Conservation (phyloP, 129 eudicot species). For the Chrysanthemum seticuspe region DNA sequence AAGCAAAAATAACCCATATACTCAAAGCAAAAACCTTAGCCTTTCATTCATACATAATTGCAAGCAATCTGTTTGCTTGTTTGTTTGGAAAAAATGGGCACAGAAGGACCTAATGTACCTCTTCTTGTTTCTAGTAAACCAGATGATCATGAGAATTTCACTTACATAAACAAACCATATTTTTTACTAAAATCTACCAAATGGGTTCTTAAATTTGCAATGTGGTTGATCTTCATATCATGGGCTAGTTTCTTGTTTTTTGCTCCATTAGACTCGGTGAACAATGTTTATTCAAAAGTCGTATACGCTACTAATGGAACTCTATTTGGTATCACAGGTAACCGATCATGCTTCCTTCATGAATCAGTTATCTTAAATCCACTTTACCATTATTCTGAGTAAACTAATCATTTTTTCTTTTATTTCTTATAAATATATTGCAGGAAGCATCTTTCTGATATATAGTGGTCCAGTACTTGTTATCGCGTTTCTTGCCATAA, state of each 20-base stretch:
- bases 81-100: conserved; percentile 43
- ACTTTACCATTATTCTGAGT: not conserved
- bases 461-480: conserved; percentile 65
- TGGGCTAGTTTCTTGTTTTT: conserved; percentile 63
- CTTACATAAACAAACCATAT: conserved; percentile 33
- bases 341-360: not conserved
- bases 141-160: conserved; percentile 15
- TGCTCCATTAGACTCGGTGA: conserved; percentile 40
- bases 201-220: conserved; percentile 59
- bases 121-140: conserved; percentile 48
- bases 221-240: conserved; percentile 70
- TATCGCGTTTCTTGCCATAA: conserved; percentile 62
- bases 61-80: conserved; percentile 5
- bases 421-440: not conserved
- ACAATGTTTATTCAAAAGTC: conserved; percentile 18
- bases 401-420: not conserved
- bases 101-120: conserved; percentile 46
- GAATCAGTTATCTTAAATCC: not conserved
- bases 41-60: not conserved
- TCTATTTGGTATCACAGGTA: conserved; percentile 67
- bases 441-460: conserved; percentile 65
- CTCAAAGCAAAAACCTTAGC: conserved; percentile 8
- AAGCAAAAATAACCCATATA: not conserved
- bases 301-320: conserved; percentile 38
- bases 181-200: conserved; percentile 41